phyloP scores from a whole-genome alignment of 345 rosid species.

The Linum usitatissimum region DNA sequence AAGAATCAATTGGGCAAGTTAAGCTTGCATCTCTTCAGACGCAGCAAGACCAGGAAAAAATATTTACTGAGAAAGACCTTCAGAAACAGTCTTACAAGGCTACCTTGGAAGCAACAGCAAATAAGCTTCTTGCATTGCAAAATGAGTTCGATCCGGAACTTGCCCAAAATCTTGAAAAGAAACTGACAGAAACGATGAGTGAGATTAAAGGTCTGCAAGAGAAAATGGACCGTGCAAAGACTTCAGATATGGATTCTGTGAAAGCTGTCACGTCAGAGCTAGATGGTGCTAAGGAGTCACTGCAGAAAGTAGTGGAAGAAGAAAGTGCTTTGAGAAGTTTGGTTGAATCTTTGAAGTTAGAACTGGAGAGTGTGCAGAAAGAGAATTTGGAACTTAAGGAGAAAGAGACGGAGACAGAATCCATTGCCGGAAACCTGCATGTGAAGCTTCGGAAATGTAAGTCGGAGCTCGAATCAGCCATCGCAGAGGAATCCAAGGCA shows the following conservation, averaged over 20 bases:
- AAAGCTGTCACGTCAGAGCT: constrained; percentile 55
- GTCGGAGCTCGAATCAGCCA: constrained; percentile 64
- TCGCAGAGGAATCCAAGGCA: constrained; percentile 50
- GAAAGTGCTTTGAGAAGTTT: constrained; percentile 49
- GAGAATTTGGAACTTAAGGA: constrained; percentile 60
- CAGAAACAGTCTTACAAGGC: constrained; percentile 50
- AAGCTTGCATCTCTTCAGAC: constrained; percentile 62
- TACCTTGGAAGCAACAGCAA: constrained; percentile 51
- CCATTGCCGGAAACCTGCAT: constrained; percentile 71
- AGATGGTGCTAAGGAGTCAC: constrained; percentile 73
- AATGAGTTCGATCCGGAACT: constrained; percentile 64
- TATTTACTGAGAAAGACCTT: constrained; percentile 60
- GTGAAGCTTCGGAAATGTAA: constrained; percentile 61
- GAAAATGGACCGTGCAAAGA: constrained; percentile 63
- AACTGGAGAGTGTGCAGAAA: constrained; percentile 62
- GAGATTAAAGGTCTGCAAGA: constrained; percentile 51
- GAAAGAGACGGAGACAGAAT: constrained; percentile 77
- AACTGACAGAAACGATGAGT: constrained; percentile 44
- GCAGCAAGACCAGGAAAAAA: constrained; percentile 55
- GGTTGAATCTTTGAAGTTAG: constrained; percentile 61
- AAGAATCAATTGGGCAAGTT: constrained; percentile 74
- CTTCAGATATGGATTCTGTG: constrained; percentile 68
- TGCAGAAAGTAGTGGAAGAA: constrained; percentile 64
- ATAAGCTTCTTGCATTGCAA: constrained; percentile 43
- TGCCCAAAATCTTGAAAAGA: constrained; percentile 46